A percentile compares a stretch with the other conserved stretches of the same genome.
Conservation (phyloP, 805 yeast genomes). For the Kazachstania bromeliacearum region DNA sequence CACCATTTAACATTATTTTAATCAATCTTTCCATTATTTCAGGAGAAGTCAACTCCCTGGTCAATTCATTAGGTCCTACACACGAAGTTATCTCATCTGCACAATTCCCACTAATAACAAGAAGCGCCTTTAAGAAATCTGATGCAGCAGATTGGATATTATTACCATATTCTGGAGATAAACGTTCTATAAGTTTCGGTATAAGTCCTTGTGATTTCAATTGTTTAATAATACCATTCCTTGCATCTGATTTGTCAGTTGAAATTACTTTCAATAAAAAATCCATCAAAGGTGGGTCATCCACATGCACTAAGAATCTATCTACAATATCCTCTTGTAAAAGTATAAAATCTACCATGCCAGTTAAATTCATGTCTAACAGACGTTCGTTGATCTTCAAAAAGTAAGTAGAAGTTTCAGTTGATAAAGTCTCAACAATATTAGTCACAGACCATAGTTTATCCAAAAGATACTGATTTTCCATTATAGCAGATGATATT, state of each 20-base stretch:
- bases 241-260: constrained; percentile 82
- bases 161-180: constrained; percentile 59
- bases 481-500: constrained; percentile 81
- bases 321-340: constrained; percentile 64
- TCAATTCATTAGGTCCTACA: constrained; percentile 91
- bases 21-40: constrained; percentile 59
- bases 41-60: constrained; percentile 80
- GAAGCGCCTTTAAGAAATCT: constrained; percentile 87
- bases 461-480: constrained; percentile 51
- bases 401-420: constrained; percentile 74
- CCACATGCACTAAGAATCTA: constrained; percentile 74
- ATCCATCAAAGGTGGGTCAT: constrained; percentile 91
- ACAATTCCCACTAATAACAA: constrained; percentile 87
- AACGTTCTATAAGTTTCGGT: constrained; percentile 57
- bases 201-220: constrained; percentile 67
- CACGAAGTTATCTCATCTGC: constrained; percentile 80
- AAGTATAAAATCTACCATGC: constrained; percentile 60
- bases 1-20: constrained; percentile 67
- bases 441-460: constrained; percentile 77
- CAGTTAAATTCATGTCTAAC: constrained; percentile 79
- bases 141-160: constrained; percentile 88
- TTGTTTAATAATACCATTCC: constrained; percentile 77
- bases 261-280: constrained; percentile 80
- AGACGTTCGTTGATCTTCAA: constrained; percentile 87
- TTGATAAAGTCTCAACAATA: constrained; percentile 54